Evolutionary conservation across 257 asterid species (phyloP).

Genomic region (Solanum paucissectum): DNA sequence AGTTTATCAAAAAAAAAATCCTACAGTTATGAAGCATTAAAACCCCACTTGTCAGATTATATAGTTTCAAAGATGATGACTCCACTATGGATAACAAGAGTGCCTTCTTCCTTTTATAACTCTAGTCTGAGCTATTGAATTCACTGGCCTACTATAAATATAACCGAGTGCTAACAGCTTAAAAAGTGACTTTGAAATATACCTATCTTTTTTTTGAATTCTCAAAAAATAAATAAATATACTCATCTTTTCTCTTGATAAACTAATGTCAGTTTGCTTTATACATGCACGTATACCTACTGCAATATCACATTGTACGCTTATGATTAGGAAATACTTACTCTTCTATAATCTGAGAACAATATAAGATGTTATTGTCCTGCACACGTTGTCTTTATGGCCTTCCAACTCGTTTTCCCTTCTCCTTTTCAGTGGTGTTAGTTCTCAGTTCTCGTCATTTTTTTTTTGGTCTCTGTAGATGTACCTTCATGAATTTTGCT

Average conservation of each 20-base stretch:
- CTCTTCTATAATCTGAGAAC: background rate
- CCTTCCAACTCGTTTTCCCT: background rate
- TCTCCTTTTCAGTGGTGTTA: background rate
- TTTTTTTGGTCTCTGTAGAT: constrained; percentile 27
- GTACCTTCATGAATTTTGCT: constrained; percentile 74
- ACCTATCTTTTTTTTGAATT: background rate
- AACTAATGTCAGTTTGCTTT: background rate
- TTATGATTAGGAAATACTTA: background rate
- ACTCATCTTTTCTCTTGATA: background rate
- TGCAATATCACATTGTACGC: background rate
- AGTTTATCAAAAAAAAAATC: background rate
- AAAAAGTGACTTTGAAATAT: background rate
- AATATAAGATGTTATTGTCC: background rate
- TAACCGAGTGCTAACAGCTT: background rate
- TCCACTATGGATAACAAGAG: background rate
- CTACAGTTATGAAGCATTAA: background rate
- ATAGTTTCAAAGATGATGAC: background rate
- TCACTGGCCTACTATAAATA: background rate
- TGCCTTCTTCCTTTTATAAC: background rate
- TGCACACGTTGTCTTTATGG: background rate
- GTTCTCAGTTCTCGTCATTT: background rate
- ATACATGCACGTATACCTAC: background rate
- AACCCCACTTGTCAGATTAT: background rate
- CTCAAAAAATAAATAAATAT: background rate
- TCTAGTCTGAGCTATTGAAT: background rate